Evolutionary conservation across 495 filamentous ascomycete genomes (phyloP), one percentile per base, ranked within the genome.

Genomic region (Clavariopsis aquatica): DNA sequence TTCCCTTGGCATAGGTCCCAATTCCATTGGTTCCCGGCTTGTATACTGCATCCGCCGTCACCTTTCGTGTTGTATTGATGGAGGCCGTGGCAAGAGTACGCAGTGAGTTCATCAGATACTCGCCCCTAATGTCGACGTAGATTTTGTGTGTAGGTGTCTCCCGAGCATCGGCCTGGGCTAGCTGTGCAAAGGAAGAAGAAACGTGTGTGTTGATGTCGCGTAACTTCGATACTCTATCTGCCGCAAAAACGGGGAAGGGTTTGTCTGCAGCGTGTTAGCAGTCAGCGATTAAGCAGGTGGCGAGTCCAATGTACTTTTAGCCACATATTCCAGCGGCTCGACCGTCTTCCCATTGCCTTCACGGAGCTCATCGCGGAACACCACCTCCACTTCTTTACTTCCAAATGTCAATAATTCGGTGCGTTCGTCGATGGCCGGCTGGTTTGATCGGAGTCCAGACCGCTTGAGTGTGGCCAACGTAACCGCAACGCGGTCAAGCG

Each of bases 1-100:
- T 83, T 1, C 87, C 90, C 65, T 87, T 87, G 0, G 91, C 90
- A 67, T 99, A 99, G 26, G 87, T 89, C 0, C 89, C 90, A 66
- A 98, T 95, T 17, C 91, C 94, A 75, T 92, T 97, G 26, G 91
- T 93, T n/a, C 92, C 93, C 70, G 91, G 85, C 52, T 87, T 83
- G 73, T 99, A 98, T 31, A 93, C 83, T 0, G 89, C 88, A 70
- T 93, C 90, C 0, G 85, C 80, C 17, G 84, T 83, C 73, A 88
- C 87, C 72, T 91, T 89, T 72, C 90, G 91, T 36, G 92, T 87
- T 4, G 93, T 97, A 71, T 86, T 95, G 55, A 96, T 82, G 1
- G 92, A 94, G 29, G 94, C 93, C 45, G 89, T 83, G 0, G 94
- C 90, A 20, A 98, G 80, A 64, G 95, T 97, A 45, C 89, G 84